phyloP scores from a whole-genome alignment of 257 asterid genomes.

The Solanum peruvianum region DNA sequence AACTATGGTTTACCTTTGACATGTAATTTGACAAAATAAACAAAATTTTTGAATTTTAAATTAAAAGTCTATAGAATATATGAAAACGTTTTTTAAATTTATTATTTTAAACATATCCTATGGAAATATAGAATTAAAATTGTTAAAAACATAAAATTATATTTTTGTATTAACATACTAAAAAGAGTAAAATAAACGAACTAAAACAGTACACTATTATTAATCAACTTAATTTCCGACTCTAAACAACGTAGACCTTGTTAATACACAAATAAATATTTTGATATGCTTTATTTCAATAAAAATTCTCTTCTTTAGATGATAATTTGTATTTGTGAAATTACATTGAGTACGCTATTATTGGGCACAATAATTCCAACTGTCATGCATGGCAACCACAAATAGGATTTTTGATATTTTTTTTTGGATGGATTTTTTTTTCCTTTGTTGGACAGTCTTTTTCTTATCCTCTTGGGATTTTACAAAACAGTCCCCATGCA shows the following conservation, averaged over 20 bases:
- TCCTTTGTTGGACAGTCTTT: background rate
- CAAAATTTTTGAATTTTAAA: no score
- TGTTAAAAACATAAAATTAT: background rate
- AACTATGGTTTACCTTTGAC: background rate
- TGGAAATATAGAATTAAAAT: no score
- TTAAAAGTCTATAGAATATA: no score
- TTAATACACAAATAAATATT: background rate
- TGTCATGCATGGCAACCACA: background rate
- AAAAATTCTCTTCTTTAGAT: fast-evolving
- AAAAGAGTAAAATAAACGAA: fast-evolving
- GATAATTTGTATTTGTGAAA: background rate
- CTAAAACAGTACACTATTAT: no score
- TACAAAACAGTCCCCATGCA: background rate
- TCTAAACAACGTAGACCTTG: no score
- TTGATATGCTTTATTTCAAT: background rate
- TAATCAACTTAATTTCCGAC: background rate
- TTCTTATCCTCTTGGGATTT: background rate
- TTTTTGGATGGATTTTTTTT: background rate
- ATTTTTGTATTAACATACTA: no score
- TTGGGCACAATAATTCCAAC: background rate
- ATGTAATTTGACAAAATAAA: background rate
- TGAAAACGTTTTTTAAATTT: fast-evolving
- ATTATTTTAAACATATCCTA: fast-evolving
- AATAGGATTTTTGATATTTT: background rate
- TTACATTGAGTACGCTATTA: background rate